These are phyloP conservation scores for Styphnolobium japonicum DNA, from an alignment of 306 rosid genomes.

Conservation along the genomic window DNA sequence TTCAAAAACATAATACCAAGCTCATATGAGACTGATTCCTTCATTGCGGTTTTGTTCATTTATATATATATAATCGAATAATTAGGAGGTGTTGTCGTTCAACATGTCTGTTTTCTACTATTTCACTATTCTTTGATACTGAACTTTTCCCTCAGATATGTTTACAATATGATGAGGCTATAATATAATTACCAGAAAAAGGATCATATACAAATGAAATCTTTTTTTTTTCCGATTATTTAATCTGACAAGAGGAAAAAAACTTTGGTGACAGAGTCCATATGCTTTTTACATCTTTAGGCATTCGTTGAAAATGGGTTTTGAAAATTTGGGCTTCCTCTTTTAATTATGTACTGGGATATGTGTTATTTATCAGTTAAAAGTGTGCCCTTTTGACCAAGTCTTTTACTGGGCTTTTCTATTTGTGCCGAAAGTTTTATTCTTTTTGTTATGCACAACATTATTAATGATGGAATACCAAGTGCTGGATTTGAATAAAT, in stretches of 20 bases:
- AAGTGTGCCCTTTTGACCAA: too few relatives aligned
- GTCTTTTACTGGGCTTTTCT: too few relatives aligned
- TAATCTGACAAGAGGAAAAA: neutral
- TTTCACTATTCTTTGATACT: neutral
- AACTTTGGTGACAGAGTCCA: neutral
- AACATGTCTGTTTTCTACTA: neutral
- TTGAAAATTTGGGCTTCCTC: too few relatives aligned
- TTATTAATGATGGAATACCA: too few relatives aligned
- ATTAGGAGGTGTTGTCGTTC: constrained; percentile 10
- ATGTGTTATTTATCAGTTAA: too few relatives aligned
- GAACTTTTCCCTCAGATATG: constrained; percentile 20
- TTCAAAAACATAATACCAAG: neutral
- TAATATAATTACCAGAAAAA: too few relatives aligned
- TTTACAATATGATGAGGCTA: too few relatives aligned
- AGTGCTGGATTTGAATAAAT: too few relatives aligned
- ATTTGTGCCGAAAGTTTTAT: too few relatives aligned
- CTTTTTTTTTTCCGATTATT: neutral
- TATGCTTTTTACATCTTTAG: neutral
- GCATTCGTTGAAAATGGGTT: neutral
- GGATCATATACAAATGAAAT: neutral
- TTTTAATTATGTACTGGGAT: too few relatives aligned
- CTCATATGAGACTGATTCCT: neutral
- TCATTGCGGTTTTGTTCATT: neutral
- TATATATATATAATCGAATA: neutral
- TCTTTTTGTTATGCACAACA: too few relatives aligned